phyloP scores from a whole-genome alignment of 1,284 basidiomycete species.

The Heterobasidion irregulare region DNA sequence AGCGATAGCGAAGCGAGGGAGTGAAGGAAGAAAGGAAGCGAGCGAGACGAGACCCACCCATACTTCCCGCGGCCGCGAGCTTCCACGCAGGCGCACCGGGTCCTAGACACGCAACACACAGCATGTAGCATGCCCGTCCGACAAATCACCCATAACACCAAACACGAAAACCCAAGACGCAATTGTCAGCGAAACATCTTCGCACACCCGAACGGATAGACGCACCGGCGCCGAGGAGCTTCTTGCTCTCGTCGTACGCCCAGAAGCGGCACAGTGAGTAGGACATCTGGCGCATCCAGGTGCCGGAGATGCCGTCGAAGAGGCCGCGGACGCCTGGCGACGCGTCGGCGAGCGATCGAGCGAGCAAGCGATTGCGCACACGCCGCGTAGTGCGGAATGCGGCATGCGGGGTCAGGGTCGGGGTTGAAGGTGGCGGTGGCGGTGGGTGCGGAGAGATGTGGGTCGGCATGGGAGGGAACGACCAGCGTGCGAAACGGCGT shows the following conservation, averaged over 20 bases:
- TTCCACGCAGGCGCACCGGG: slow-evolving; percentile 72
- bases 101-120: slow-evolving; percentile 22
- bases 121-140: neutral
- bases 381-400: no score
- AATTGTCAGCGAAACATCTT: no score
- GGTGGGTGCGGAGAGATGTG: no score
- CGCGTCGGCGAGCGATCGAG: no score
- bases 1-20: no score
- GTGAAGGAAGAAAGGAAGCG: no score
- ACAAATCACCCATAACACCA: neutral
- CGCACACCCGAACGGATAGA: neutral
- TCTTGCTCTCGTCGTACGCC: slow-evolving; percentile 90
- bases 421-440: no score
- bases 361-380: no score
- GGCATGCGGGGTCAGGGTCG: no score
- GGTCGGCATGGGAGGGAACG: no score
- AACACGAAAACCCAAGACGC: no score
- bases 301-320: slow-evolving; percentile 84
- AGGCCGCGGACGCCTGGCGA: slow-evolving; percentile 64
- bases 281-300: slow-evolving; percentile 88
- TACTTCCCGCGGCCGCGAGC: slow-evolving; percentile 71
- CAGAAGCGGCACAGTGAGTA: slow-evolving; percentile 91
- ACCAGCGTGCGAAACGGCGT: no score
- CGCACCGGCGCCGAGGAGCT: slow-evolving; percentile 56
- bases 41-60: slow-evolving; percentile 45